Evolutionary conservation across 176 grass and related monocot genomes (phyloP).

Genomic region (Tillandsia leiboldiana): DNA sequence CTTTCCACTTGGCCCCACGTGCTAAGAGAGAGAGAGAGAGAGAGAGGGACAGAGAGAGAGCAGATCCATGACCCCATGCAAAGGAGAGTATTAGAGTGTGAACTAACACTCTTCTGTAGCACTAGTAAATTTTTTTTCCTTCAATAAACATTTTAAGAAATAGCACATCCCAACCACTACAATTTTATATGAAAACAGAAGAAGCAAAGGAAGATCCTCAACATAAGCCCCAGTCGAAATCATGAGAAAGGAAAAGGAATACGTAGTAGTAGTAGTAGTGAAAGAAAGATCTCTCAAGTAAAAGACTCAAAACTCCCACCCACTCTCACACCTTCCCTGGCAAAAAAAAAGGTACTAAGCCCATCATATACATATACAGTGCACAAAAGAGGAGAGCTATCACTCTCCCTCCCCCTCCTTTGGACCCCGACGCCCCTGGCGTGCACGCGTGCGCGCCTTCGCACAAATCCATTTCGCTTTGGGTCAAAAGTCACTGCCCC

Average conservation of each 20-base stretch:
- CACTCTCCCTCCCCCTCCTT: too few species aligned
- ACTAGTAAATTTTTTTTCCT: too few species aligned
- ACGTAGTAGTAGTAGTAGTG: too few species aligned
- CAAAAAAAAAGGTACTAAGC: neutral
- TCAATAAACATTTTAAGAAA: too few species aligned
- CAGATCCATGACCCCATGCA: neutral
- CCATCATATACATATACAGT: neutral
- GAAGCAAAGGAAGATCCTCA: neutral
- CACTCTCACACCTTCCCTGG: neutral
- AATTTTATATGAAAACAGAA: neutral
- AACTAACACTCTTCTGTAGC: neutral
- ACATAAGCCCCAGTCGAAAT: neutral
- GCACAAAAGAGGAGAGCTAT: neutral
- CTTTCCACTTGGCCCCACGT: too few species aligned
- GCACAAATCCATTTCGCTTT: neutral
- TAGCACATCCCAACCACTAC: neutral
- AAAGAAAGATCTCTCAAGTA: too few species aligned
- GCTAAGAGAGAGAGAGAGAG: too few species aligned
- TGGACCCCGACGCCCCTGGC: neutral
- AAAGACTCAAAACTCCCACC: neutral
- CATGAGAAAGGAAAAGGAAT: neutral
- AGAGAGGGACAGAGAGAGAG: neutral
- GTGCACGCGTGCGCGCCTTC: neutral
- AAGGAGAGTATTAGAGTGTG: neutral
- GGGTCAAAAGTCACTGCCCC: slow-evolving; percentile 10